Percentiles rank a stretch among this genome's conserved stretches.
Conservation (phyloP, 2,329 filamentous ascomycete genomes). For the Kalaharituber pfeilii region DNA sequence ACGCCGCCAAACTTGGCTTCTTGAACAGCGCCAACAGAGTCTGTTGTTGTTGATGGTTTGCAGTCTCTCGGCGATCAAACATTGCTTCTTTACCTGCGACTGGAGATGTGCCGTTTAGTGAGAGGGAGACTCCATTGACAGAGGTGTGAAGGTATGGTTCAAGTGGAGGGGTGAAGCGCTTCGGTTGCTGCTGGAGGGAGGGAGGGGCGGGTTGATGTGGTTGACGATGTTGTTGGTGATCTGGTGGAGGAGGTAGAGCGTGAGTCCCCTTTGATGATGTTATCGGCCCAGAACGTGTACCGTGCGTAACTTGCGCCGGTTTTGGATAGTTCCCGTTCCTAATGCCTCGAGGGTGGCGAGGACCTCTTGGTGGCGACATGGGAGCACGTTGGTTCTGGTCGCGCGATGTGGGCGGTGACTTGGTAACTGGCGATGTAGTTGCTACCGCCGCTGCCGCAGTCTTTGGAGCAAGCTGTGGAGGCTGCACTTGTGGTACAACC, state of each 20-base stretch:
- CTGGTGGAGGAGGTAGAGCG: neutral
- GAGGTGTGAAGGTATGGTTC: conserved; percentile 1
- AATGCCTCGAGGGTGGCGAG: too few species aligned
- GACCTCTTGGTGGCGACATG: too few species aligned
- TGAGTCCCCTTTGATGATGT: conserved; percentile 5
- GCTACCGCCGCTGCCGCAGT: neutral
- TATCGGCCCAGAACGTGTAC: conserved; percentile 3
- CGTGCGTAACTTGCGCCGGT: neutral
- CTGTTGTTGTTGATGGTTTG: conserved; percentile 20
- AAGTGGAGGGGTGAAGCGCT: neutral
- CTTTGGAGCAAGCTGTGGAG: neutral
- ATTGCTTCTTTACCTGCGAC: conserved; percentile 3
- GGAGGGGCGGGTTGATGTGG: conserved; percentile 8
- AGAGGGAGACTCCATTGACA: conserved; percentile 1
- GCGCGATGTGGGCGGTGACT: neutral
- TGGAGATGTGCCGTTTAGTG: conserved; percentile 4
- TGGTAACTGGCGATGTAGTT: neutral
- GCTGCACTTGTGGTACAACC: conserved; percentile 10
- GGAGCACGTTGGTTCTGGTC: neutral
- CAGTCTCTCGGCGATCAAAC: conserved; percentile 19
- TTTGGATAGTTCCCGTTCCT: neutral
- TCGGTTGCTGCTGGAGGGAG: conserved; percentile 3
- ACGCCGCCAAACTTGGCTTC: conserved; percentile 5
- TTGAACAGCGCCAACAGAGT: conserved; percentile 21
- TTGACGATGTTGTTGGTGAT: neutral